Evolutionary conservation across 1,139 yeast species (phyloP).

Genomic region (Kodamaea alishanica): DNA sequence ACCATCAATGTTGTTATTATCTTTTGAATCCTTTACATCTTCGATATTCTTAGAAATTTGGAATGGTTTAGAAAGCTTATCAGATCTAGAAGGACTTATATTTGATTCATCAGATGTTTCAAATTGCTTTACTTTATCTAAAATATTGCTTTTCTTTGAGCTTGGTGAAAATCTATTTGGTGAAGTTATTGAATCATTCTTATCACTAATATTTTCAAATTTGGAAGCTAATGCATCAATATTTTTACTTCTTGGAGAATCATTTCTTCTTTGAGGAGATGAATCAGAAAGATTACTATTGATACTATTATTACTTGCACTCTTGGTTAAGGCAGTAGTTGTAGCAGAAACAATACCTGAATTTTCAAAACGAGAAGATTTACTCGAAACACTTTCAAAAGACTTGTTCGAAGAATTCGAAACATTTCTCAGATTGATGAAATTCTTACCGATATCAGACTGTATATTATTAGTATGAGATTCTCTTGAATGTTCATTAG

Average conservation of each 20-base stretch:
- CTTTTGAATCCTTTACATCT: slow-evolving; percentile 3
- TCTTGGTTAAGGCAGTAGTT: too few relatives aligned
- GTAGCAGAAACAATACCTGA: too few relatives aligned
- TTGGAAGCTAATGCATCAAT: slow-evolving; percentile 18
- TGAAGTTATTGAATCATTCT: slow-evolving; percentile 1
- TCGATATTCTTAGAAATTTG: slow-evolving; percentile 8
- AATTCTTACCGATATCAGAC: too few relatives aligned
- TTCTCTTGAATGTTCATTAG: too few relatives aligned
- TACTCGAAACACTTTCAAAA: too few relatives aligned
- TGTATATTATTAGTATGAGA: background rate
- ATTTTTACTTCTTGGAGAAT: slow-evolving; percentile 14
- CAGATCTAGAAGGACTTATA: background rate
- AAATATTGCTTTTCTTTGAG: slow-evolving; percentile 22
- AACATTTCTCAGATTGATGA: background rate
- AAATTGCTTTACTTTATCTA: slow-evolving; percentile 40
- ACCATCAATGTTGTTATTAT: slow-evolving; percentile 10
- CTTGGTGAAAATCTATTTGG: slow-evolving; percentile 7
- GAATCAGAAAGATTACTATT: background rate
- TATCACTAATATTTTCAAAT: slow-evolving; percentile 15
- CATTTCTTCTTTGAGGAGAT: slow-evolving; percentile 6
- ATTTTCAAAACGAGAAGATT: too few relatives aligned
- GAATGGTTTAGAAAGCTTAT: slow-evolving; percentile 19
- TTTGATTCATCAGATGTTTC: slow-evolving; percentile 25
- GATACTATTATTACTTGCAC: too few relatives aligned
- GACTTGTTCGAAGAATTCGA: background rate